A percentile compares a stretch with the other conserved stretches of the same genome.
Evolutionary conservation across 139 green algal genomes (phyloP).

Genomic region (Closterium sp.): DNA sequence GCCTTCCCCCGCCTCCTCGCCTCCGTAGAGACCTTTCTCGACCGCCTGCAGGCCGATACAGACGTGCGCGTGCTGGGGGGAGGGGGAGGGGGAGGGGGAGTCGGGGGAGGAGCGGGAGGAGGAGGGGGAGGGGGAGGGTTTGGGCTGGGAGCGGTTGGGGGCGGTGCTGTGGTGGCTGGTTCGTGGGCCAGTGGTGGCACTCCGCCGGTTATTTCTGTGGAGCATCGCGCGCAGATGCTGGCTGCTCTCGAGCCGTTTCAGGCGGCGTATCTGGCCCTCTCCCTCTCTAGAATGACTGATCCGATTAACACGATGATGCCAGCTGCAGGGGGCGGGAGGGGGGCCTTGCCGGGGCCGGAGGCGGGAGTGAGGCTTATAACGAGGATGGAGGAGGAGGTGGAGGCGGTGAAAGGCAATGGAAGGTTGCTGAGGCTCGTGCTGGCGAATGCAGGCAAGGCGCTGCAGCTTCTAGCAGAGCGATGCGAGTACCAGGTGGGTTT

Average conservation of each 20-base stretch:
- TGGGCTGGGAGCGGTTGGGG: too few relatives aligned
- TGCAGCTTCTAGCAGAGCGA: slow-evolving; percentile 34
- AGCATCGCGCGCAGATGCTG: slow-evolving; percentile 66
- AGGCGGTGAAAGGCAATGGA: slow-evolving; percentile 17
- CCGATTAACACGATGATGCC: slow-evolving; percentile 71
- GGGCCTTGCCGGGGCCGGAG: slow-evolving; percentile 11
- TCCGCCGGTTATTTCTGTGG: slow-evolving; percentile 43
- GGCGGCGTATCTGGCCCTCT: slow-evolving; percentile 68
- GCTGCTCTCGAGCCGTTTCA: slow-evolving; percentile 60
- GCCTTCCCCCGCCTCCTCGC: slow-evolving; percentile 74
- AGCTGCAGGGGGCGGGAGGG: background rate
- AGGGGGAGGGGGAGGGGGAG: too few relatives aligned
- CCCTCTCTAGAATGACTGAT: slow-evolving; percentile 71
- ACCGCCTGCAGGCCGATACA: slow-evolving; percentile 69
- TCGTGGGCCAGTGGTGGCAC: slow-evolving; percentile 28
- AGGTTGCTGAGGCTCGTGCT: slow-evolving; percentile 33
- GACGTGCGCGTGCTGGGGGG: slow-evolving; percentile 13
- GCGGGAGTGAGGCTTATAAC: background rate
- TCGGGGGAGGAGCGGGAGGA: too few relatives aligned
- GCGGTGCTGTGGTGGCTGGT: too few relatives aligned
- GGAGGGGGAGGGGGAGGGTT: too few relatives aligned
- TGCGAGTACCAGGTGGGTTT: slow-evolving; percentile 50
- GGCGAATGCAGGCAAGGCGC: slow-evolving; percentile 25
- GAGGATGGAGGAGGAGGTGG: slow-evolving; percentile 40
- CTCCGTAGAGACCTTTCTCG: slow-evolving; percentile 71